Conservation (phyloP, 495 filamentous ascomycete species). For the Aspergillus saccharolyticus region DNA sequence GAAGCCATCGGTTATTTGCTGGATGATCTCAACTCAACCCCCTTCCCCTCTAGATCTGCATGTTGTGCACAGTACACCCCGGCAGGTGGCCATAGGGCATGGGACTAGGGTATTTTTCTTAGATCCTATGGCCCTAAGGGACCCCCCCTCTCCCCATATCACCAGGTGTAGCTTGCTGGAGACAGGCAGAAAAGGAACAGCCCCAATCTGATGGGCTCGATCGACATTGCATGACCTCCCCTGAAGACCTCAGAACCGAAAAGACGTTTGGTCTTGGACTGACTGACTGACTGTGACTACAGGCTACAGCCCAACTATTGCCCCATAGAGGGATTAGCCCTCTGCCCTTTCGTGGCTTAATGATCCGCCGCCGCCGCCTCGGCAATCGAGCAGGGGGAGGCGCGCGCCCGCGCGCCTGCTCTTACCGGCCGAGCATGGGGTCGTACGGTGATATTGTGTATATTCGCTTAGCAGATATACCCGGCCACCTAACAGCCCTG, state of each 20-base stretch:
- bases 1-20: too few relatives aligned
- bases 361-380: conserved; percentile 6
- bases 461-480: too few relatives aligned
- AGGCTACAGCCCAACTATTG: background rate
- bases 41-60: too few relatives aligned
- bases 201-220: conserved; percentile 25
- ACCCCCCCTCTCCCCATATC: too few relatives aligned
- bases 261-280: conserved; percentile 1
- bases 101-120: too few relatives aligned
- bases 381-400: conserved; percentile 1
- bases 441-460: too few relatives aligned
- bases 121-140: too few relatives aligned
- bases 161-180: too few relatives aligned
- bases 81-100: background rate
- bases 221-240: conserved; percentile 37
- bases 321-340: background rate
- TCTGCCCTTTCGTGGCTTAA: background rate
- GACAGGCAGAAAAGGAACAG: background rate
- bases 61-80: background rate
- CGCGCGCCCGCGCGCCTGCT: background rate
- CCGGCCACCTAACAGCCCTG: too few relatives aligned
- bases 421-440: too few relatives aligned
- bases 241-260: background rate
- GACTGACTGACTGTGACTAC: background rate
- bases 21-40: too few relatives aligned